These are phyloP conservation scores for Fistulinella cinereoalba DNA, from an alignment of 1,284 basidiomycete genomes.

Conservation along the genomic window DNA sequence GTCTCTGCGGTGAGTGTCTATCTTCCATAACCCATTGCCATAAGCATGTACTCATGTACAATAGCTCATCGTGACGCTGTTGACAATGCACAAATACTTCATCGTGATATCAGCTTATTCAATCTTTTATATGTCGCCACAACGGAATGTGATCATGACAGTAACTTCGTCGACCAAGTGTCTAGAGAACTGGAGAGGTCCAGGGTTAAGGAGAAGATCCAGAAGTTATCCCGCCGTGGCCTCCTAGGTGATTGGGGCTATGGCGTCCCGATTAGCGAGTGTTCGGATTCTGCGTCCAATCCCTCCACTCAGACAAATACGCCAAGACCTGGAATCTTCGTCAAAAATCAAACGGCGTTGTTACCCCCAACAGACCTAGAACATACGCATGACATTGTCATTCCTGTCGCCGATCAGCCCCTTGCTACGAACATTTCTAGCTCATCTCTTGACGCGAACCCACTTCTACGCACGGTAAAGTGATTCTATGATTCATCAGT, in stretches of 20 bases:
- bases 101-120: slow-evolving; percentile 6
- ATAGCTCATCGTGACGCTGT: slow-evolving; percentile 3
- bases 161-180: not conserved
- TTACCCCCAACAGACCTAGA: not conserved
- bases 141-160: not conserved
- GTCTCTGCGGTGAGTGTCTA: not conserved
- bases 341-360: not conserved
- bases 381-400: not conserved
- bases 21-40: too few species aligned
- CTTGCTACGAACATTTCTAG: not conserved
- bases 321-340: not conserved
- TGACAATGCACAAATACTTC: not conserved
- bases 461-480: not conserved
- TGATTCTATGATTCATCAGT: not conserved
- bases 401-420: slow-evolving; percentile 1
- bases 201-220: not conserved
- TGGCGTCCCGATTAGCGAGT: not conserved
- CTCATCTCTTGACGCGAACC: not conserved
- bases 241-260: slow-evolving; percentile 7
- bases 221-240: not conserved
- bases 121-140: slow-evolving; percentile 2
- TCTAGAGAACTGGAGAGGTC: not conserved
- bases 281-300: not conserved
- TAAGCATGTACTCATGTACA: not conserved
- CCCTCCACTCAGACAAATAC: not conserved